Base-by-base conservation (phyloP, 345 rosid genomes). In the Fremontodendron californicum region DNA sequence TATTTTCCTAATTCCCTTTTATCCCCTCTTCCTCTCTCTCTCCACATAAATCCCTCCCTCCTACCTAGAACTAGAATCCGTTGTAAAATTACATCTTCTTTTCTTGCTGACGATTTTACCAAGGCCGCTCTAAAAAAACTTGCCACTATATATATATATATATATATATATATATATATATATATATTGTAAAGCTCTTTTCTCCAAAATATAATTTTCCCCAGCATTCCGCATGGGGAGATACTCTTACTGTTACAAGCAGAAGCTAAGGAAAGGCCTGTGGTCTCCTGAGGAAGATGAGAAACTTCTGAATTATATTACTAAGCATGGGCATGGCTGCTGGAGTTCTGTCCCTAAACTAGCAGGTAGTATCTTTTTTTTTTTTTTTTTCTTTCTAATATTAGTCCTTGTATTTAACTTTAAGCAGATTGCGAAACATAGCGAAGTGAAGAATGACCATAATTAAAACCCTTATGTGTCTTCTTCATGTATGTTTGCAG, bases 201-300 rank as follows among this genome's bases (percentile, higher is more conserved):
- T 43, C 11, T 15, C 18, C 55, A 21, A 5, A 49, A 18, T 5
- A 27, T 5, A 6, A 61, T 46, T 35, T 62, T 18, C 10, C n/a
- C 23, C 23, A 15, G 57, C 23, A 48, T 37, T 65, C 64, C 81
- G 73, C 82, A 93, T 93, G 97, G 95, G 94, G n/a, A 88, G 91
- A 79, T 92, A 91, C 81, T 87, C 94, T 78, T 89, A 92, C 76
- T 93, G 95, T 40, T 86, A 87, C 87, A 89, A 87, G 84, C 95
- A 89, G 88, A 91, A 91, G 84, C 83, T 91, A 58, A 85, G 94
- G 78, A 93, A 93, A 84, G 97, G 97, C 67, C 86, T 92, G 57
- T 92, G 97, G 97, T 92, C 95, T 52, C 97, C 95, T 23, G 97
- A 92, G 75, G 97, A 92, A 88, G 94, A 92, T 67, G 97, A 89